These are phyloP conservation scores for Xylaria castorea DNA, from an alignment of 495 filamentous ascomycete species.

Conservation along the genomic window DNA sequence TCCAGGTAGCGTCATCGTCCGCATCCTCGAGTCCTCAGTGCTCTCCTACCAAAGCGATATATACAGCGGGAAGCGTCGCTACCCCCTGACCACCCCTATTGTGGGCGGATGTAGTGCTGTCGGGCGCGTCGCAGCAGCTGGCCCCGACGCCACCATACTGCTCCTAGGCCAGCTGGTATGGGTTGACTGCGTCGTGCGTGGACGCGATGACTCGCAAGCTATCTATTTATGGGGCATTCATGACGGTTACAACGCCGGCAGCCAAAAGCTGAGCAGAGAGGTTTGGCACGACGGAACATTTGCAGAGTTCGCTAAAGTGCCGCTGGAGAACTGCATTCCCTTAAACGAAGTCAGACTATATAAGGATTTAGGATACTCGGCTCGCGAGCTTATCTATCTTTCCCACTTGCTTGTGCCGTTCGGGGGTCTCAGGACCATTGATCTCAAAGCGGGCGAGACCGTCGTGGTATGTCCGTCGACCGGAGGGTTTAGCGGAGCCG, in stretches of 20 bases:
- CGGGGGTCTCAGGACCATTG: conserved; percentile 56
- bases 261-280: conserved; percentile 20
- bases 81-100: conserved; percentile 23
- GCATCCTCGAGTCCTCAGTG: conserved; percentile 37
- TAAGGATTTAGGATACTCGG: conserved; percentile 9
- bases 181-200: conserved; percentile 23
- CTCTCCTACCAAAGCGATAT: conserved; percentile 35
- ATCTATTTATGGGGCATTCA: conserved; percentile 19
- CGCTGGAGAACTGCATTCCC: conserved; percentile 24
- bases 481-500: conserved; percentile 52
- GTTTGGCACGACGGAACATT: conserved; percentile 28
- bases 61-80: conserved; percentile 37
- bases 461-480: conserved; percentile 59
- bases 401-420: conserved; percentile 20
- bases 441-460: conserved; percentile 56
- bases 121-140: conserved; percentile 2
- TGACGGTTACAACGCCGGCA: conserved; percentile 15
- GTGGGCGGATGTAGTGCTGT: conserved; percentile 18
- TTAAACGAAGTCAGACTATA: conserved; percentile 11
- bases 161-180: conserved; percentile 18
- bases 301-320: conserved; percentile 18
- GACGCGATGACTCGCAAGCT: not conserved
- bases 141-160: conserved; percentile 13
- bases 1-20: conserved; percentile 41
- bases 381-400: conserved; percentile 18